Percentiles rank a stretch among this genome's conserved stretches.
Evolutionary conservation across 352 stramenopile species (phyloP).

Genomic region (Pythium myriotylum): DNA sequence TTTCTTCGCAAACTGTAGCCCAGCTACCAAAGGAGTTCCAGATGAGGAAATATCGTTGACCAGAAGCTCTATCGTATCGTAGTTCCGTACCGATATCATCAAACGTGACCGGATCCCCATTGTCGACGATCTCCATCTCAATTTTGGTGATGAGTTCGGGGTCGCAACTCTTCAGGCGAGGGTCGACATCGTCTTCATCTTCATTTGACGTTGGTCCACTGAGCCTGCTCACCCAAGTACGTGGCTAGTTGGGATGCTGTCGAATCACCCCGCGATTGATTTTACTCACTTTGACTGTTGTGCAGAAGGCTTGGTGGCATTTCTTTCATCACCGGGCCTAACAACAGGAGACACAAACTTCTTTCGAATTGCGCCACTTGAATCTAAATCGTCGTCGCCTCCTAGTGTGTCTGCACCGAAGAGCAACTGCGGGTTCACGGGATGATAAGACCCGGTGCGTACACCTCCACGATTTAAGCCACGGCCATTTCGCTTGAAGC

Average conservation of each 20-base stretch:
- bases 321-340: slow-evolving; percentile 32
- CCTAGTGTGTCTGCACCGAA: slow-evolving; percentile 35
- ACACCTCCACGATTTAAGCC: slow-evolving; percentile 23
- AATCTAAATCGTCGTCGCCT: slow-evolving; percentile 32
- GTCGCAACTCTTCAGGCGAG: slow-evolving; percentile 93
- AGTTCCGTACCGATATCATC: slow-evolving; percentile 93
- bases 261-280: not conserved
- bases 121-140: slow-evolving; percentile 97
- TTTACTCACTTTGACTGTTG: slow-evolving; percentile 19
- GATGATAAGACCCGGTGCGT: slow-evolving; percentile 60
- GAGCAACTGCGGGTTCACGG: slow-evolving; percentile 74
- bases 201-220: slow-evolving; percentile 28
- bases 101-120: slow-evolving; percentile 93
- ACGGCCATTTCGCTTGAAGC: slow-evolving; percentile 31
- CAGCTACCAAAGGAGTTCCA: too few species aligned
- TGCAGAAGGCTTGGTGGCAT: slow-evolving; percentile 6
- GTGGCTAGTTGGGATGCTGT: not conserved
- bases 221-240: not conserved
- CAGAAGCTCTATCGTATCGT: not conserved
- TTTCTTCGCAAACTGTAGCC: slow-evolving; percentile 96
- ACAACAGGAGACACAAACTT: slow-evolving; percentile 72
- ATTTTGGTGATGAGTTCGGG: slow-evolving; percentile 97
- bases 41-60: slow-evolving; percentile 2
- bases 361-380: slow-evolving; percentile 48
- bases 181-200: slow-evolving; percentile 90